A percentile compares a stretch with the other conserved stretches of the same genome.
These are phyloP conservation scores for Cenchrus fungigraminus DNA, from an alignment of 176 grass and related monocot genomes.

Conservation along the genomic window DNA sequence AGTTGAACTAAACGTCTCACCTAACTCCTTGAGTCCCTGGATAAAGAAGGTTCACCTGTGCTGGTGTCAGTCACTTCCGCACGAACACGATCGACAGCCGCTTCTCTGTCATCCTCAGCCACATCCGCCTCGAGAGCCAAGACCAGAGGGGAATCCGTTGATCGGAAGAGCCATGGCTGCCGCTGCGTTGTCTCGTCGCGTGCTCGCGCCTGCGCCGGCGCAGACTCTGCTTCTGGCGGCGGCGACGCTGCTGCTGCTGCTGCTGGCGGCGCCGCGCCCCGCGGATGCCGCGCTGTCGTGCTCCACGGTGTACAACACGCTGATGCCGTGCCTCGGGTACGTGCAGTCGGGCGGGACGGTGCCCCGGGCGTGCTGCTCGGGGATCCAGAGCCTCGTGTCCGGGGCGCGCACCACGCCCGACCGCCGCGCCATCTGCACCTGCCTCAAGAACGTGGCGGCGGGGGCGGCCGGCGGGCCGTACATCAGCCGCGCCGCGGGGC, in stretches of 20 bases:
- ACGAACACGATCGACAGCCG: not conserved
- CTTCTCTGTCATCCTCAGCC: not conserved
- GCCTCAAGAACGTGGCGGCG: slow-evolving; percentile 55
- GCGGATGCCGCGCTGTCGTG: slow-evolving; percentile 40
- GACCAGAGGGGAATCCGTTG: not conserved
- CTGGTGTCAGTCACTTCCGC: not conserved
- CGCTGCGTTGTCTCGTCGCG: not conserved
- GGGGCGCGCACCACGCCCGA: slow-evolving; percentile 30
- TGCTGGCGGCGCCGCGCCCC: not conserved
- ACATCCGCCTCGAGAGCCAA: not conserved
- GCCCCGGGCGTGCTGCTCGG: slow-evolving; percentile 47
- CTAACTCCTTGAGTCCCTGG: not conserved
- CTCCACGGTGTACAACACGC: slow-evolving; percentile 55
- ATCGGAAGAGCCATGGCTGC: not conserved
- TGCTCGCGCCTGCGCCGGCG: slow-evolving; percentile 1
- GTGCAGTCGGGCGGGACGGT: slow-evolving; percentile 53
- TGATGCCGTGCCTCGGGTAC: slow-evolving; percentile 67
- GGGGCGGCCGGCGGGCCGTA: slow-evolving; percentile 23
- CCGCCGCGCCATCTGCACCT: slow-evolving; percentile 55
- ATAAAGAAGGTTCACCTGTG: not conserved
- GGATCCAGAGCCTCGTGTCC: slow-evolving; percentile 40
- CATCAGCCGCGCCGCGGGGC: slow-evolving; percentile 47
- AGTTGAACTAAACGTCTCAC: not conserved
- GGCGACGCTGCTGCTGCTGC: not conserved
- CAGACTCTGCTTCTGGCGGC: not conserved